Base-by-base conservation (phyloP, 305 asterid genomes). In the Fraxinus velutina region DNA sequence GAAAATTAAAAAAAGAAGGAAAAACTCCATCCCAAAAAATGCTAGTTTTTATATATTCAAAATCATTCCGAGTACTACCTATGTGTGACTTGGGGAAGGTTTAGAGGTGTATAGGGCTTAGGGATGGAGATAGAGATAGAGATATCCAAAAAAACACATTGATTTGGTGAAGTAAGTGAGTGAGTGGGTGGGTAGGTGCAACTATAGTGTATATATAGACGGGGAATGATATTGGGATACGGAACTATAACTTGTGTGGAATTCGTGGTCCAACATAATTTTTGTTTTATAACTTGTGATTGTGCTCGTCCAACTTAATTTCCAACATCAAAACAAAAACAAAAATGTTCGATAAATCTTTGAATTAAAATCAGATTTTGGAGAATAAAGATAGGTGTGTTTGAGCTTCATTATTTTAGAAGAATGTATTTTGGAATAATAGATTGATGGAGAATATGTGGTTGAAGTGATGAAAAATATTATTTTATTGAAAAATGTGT, bases 1-100 rank as follows among this genome's bases (percentile, higher is more conserved):
- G 44, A 66, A 82, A 13, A 85, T 47, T 44, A 44, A 2, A 6
- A 37, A 8, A 57, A 83, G 52, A 73, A 57, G 36, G 15, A 64
- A 1, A 55, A 52, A 81, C 10, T 77, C 79, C 93, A 92, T 44
- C 55, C 17, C 55, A 22, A 13, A 12, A 44, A 39, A 39, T 9
- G 47, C 39, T 5, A 34, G 39, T 34, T 34, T 34, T 34, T 34
- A 34, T 34, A 34, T 34, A 44, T 12, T 44, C 55, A 39, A 39
- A 39, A 39, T 39, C 12, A 42, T 10, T 42, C 52, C 55, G 1
- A 2, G n/a, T 13, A 44, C 15, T 12, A 44, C 17, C 55, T 44
- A 13, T 47, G 19, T 0, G 37, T 33, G 37, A 33, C 37, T 33
- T 33, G 6, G 33, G 50, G 47, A 39, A 44, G n/a, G 55, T 44